These are phyloP conservation scores for Paraphaeosphaeria minitans DNA, from an alignment of 2,329 filamentous ascomycete genomes.

Conservation along the genomic window DNA sequence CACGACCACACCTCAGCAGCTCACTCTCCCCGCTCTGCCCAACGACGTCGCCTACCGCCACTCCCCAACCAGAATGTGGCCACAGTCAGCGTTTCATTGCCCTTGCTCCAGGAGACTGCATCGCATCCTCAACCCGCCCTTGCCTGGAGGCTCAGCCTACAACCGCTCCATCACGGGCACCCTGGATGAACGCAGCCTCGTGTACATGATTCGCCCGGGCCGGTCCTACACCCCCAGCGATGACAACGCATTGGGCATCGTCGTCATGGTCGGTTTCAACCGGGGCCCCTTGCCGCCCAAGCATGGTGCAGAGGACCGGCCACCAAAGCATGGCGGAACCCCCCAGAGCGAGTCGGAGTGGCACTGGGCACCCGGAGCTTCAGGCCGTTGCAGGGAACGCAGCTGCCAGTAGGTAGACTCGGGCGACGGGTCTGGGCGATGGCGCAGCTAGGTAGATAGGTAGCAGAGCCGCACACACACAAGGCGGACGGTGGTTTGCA, in stretches of 20 bases:
- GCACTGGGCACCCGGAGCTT: slow-evolving; percentile 14
- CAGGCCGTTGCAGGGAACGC: neutral
- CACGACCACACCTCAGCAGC: slow-evolving; percentile 8
- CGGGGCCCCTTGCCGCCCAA: slow-evolving; percentile 12
- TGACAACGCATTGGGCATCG: slow-evolving; percentile 28
- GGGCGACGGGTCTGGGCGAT: neutral
- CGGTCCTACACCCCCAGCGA: slow-evolving; percentile 27
- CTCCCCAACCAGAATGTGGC: slow-evolving; percentile 42
- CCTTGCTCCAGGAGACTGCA: slow-evolving; percentile 38
- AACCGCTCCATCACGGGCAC: slow-evolving; percentile 31
- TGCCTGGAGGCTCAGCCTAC: slow-evolving; percentile 15
- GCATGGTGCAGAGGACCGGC: neutral
- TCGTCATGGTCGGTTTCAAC: slow-evolving; percentile 43
- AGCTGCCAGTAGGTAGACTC: slow-evolving; percentile 3
- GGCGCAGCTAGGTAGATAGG: no score
- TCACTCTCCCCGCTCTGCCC: slow-evolving; percentile 9
- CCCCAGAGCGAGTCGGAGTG: slow-evolving; percentile 7
- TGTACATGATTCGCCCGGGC: slow-evolving; percentile 41
- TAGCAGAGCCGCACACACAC: slow-evolving; percentile 7
- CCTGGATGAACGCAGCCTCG: slow-evolving; percentile 39
- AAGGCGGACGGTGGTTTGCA: slow-evolving; percentile 13
- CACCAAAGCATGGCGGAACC: neutral
- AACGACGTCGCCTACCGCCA: slow-evolving; percentile 33
- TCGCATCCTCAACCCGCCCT: slow-evolving; percentile 37
- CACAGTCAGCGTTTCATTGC: slow-evolving; percentile 33